Evolutionary conservation across 1,284 basidiomycete genomes (phyloP).

Genomic region (Ustilago curta): DNA sequence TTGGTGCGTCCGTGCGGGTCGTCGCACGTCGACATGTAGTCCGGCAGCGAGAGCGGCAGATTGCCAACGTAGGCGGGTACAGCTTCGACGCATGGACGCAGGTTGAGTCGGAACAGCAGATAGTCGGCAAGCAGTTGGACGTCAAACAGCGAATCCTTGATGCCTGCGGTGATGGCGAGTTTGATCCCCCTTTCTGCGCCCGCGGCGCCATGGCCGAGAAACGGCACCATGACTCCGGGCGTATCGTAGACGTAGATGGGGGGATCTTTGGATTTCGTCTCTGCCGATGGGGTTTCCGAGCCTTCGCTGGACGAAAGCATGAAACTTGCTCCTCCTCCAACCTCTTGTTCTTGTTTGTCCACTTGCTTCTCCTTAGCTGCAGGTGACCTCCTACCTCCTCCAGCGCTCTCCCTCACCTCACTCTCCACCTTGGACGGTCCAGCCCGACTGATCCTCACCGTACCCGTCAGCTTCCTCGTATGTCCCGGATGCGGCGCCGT

Average conservation of each 20-base stretch:
- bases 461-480: slow-evolving; percentile 66
- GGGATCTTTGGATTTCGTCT: slow-evolving; percentile 79
- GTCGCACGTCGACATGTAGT: slow-evolving; percentile 30
- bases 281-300: slow-evolving; percentile 77
- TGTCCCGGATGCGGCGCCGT: slow-evolving; percentile 83
- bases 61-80: slow-evolving; percentile 31
- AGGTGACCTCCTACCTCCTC: slow-evolving; percentile 1
- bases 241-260: slow-evolving; percentile 94
- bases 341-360: slow-evolving; percentile 3
- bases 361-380: neutral
- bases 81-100: slow-evolving; percentile 65
- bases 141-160: slow-evolving; percentile 93
- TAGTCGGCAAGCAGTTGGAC: slow-evolving; percentile 85
- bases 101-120: slow-evolving; percentile 86
- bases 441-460: slow-evolving; percentile 63
- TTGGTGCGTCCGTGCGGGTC: slow-evolving; percentile 50
- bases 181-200: slow-evolving; percentile 93
- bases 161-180: slow-evolving; percentile 91
- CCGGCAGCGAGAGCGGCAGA: slow-evolving; percentile 21
- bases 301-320: neutral
- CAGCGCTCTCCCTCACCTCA: neutral
- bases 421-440: slow-evolving; percentile 34
- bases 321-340: neutral
- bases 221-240: slow-evolving; percentile 96
- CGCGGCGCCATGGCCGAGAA: slow-evolving; percentile 83